phyloP scores from a whole-genome alignment of 108 stramenopile genomes.

The Stephanodiscus minutulus region DNA sequence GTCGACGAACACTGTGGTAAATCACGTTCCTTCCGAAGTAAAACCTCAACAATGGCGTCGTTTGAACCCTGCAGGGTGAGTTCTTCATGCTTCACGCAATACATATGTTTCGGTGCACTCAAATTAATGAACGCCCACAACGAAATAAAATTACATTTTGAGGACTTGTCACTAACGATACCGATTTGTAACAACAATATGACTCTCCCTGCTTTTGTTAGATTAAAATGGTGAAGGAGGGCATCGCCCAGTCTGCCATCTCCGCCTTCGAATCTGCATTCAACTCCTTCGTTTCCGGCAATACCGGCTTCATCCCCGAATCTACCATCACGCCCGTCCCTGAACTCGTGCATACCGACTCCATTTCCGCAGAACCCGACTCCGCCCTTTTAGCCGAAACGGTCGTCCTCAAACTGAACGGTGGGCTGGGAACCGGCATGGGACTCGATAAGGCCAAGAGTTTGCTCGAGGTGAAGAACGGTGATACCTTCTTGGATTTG shows the following conservation, averaged over 20 bases:
- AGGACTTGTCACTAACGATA: neutral
- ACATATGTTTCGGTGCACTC: neutral
- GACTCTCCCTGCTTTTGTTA: conserved; percentile 22
- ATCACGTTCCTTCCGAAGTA: neutral
- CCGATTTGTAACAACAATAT: neutral
- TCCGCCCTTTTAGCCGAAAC: conserved; percentile 85
- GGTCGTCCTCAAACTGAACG: conserved; percentile 98
- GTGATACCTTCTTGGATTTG: conserved; percentile 98
- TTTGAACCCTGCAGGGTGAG: conserved; percentile 61
- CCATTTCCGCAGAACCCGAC: conserved; percentile 60
- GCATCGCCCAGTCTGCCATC: conserved; percentile 87
- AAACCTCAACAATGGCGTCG: conserved; percentile 43
- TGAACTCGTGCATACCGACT: conserved; percentile 84
- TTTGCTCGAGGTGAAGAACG: conserved; percentile 94
- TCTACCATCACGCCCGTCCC: conserved; percentile 90
- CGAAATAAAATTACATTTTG: neutral
- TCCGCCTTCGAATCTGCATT: conserved; percentile 92
- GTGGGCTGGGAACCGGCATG: conserved; percentile 99
- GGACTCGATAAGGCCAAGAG: conserved; percentile 99
- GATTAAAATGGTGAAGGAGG: conserved; percentile 92
- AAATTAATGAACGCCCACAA: neutral
- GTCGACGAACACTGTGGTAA: neutral
- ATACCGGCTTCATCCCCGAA: conserved; percentile 97
- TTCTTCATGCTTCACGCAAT: conserved; percentile 10
- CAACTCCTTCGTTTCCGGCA: conserved; percentile 87